A percentile compares a stretch with the other conserved stretches of the same genome.
phyloP scores from a whole-genome alignment of 768 basidiomycete genomes.

The Galerina sulciceps region DNA sequence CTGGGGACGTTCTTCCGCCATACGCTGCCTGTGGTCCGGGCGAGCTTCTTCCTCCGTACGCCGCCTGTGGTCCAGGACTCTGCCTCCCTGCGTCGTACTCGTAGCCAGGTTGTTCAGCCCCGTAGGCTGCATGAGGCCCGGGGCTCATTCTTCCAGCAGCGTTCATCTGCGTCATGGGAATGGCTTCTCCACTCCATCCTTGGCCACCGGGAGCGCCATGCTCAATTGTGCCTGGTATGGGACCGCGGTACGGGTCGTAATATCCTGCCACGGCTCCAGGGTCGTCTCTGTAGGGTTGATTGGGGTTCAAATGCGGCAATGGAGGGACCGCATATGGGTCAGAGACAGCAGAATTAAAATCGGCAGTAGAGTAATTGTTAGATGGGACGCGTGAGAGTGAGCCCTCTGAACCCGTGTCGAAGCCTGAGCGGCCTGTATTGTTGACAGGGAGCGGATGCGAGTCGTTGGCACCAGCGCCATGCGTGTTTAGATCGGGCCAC shows the following conservation, averaged over 20 bases:
- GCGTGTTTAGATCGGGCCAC: constrained; percentile 86
- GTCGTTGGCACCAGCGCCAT: constrained; percentile 46
- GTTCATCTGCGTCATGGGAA: constrained; percentile 76
- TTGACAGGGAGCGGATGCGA: constrained; percentile 70
- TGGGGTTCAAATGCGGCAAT: constrained; percentile 80
- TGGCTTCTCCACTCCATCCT: constrained; percentile 58
- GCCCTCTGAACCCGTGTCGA: constrained; percentile 67
- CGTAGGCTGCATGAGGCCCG: constrained; percentile 39
- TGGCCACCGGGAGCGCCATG: constrained; percentile 39
- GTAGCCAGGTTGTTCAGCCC: constrained; percentile 16
- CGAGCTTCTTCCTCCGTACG: constrained; percentile 34
- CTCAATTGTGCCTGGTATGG: constrained; percentile 68
- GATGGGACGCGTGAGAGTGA: constrained; percentile 59
- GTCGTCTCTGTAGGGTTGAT: constrained; percentile 77
- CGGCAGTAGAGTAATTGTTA: constrained; percentile 49
- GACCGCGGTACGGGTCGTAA: constrained; percentile 83
- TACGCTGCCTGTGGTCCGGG: constrained; percentile 39
- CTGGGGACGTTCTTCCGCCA: constrained; percentile 39
- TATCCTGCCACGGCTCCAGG: constrained; percentile 53
- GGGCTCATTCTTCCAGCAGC: constrained; percentile 39
- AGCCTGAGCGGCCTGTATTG: constrained; percentile 73
- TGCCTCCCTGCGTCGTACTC: constrained; percentile 31
- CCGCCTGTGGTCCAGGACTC: constrained; percentile 31
- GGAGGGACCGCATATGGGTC: constrained; percentile 88
- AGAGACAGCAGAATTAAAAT: constrained; percentile 47